These are phyloP conservation scores for Leavenworthia alabamica DNA, from an alignment of 345 rosid genomes.

Conservation along the genomic window DNA sequence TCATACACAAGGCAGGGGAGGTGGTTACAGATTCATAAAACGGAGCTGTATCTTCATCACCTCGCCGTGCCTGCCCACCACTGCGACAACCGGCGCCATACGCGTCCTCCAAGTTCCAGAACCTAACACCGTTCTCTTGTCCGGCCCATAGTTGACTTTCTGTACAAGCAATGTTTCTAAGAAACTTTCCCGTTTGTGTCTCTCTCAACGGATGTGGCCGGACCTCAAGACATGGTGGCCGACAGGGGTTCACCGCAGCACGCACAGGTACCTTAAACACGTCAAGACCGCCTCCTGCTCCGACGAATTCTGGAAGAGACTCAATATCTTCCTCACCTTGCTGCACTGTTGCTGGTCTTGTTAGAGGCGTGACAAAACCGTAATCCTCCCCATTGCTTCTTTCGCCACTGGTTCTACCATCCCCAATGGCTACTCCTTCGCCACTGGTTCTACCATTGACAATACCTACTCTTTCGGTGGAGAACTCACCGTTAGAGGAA, in stretches of 20 bases:
- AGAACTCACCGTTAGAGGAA: conserved; percentile 43
- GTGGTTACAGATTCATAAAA: conserved; percentile 59
- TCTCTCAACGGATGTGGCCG: conserved; percentile 84
- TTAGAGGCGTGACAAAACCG: conserved; percentile 22
- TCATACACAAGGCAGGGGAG: conserved; percentile 61
- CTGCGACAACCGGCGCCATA: conserved; percentile 42
- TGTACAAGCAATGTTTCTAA: conserved; percentile 72
- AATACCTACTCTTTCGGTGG: conserved; percentile 3
- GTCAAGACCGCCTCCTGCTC: conserved; percentile 41
- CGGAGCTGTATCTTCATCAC: conserved; percentile 84
- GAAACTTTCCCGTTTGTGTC: conserved; percentile 68
- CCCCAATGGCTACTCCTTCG: too few species aligned
- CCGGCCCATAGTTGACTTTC: conserved; percentile 83
- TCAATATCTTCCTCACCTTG: conserved; percentile 15
- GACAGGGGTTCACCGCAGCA: conserved; percentile 57
- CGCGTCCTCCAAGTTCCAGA: conserved; percentile 54
- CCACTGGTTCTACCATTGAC: neutral
- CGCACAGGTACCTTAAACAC: conserved; percentile 55
- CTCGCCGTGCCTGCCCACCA: conserved; percentile 54
- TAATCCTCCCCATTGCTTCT: conserved; percentile 20
- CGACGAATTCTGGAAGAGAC: conserved; percentile 51
- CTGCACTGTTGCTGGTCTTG: neutral
- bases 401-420: neutral
- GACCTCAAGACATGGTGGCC: conserved; percentile 67
- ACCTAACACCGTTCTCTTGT: conserved; percentile 67